Base-by-base conservation (phyloP, 2,329 filamentous ascomycete species). In the Xylariaceae sp. region DNA sequence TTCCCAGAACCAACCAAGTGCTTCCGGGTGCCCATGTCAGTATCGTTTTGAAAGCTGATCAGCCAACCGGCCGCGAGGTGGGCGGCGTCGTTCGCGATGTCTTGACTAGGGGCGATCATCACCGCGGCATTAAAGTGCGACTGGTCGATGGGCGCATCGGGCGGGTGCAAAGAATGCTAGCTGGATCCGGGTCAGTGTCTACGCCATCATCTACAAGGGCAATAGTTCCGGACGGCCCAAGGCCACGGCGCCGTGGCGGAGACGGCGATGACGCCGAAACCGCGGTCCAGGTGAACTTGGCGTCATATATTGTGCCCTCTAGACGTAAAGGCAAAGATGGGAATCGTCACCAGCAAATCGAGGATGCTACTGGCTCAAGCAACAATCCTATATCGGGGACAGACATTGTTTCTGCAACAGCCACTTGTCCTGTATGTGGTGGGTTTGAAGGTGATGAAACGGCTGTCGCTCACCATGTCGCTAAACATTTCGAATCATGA, bases 71-170 rank as follows among this genome's bases (percentile, higher is more conserved):
- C 6, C 77, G 78, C 41, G 83, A 89, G 59, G 87, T 89, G 1
- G 72, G 75, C 40, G 88, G 88, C 19, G 67, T 75, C 5, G 81
- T 92, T 1, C 75, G 77, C 45, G 80, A 89, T 41, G 66, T 91
- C 0, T 73, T 92, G 42, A 91, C 87, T 2, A 74, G 80, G 1
- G 86, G 86, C 22, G 81, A 91, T 58, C 88, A 92, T 60, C 86
- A 86, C 2, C 77, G 86, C 10, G 88, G 88, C 33, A 88, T 91
- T 71, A 92, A 91, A 67, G 87, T 91, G 19, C 80, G 87, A 2
- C 73, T 92, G 6, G 70, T 72, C 1, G 86, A 88, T 64, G 87
- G 87, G 1, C 76, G 85, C 22, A 80, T 92, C 2, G 88, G 88
- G 2, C 73, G 88, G 14, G 88, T 92, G 27, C 88, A 91, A 67